Evolutionary conservation across 805 yeast species (phyloP), one percentile per base, ranked within the genome.

Genomic region (Ogataea nitratoaversa): DNA sequence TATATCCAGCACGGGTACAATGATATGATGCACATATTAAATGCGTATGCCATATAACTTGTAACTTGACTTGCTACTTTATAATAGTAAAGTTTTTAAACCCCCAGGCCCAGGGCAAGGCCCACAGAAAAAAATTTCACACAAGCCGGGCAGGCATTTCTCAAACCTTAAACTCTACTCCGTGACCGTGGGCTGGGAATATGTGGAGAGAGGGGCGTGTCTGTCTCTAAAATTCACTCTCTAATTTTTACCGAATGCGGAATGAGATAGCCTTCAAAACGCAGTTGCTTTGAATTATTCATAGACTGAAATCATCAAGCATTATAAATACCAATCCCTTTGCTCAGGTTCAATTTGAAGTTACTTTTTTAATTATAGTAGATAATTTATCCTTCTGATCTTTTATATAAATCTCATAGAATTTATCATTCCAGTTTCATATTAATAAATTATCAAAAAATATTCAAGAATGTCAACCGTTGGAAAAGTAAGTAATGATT

Each of bases 401-500:
- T n/a, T n/a, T n/a, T n/a, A n/a, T n/a, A n/a, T n/a, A n/a, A n/a
- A n/a, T n/a, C n/a, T n/a, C n/a, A n/a, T n/a, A n/a, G n/a, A n/a
- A n/a, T n/a, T n/a, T n/a, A n/a, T n/a, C n/a, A n/a, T n/a, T n/a
- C n/a, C n/a, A n/a, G n/a, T n/a, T n/a, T n/a, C n/a, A n/a, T n/a
- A n/a, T n/a, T n/a, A n/a, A n/a, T n/a, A n/a, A n/a, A n/a, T n/a
- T n/a, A n/a, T 23, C 25, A 23, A 23, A 23, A 30, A 13, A 7
- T 13, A 6, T n/a, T 28, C 14, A 17, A 48, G 12, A 30, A 58
- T 57, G 62, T 56, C 63, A 20, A 59, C 63, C 36, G 56, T 42
- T 17, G 63, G 63, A 49, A 56, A 56, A 32, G 59, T 54, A 42
- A 29, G 59, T 50, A n/a, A 12, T 5, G 12, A 18, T 11, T 32